Evolutionary conservation across 2,329 filamentous ascomycete genomes (phyloP), one percentile per base, ranked within the genome.

Genomic region (Pseudopyricularia cyperi): DNA sequence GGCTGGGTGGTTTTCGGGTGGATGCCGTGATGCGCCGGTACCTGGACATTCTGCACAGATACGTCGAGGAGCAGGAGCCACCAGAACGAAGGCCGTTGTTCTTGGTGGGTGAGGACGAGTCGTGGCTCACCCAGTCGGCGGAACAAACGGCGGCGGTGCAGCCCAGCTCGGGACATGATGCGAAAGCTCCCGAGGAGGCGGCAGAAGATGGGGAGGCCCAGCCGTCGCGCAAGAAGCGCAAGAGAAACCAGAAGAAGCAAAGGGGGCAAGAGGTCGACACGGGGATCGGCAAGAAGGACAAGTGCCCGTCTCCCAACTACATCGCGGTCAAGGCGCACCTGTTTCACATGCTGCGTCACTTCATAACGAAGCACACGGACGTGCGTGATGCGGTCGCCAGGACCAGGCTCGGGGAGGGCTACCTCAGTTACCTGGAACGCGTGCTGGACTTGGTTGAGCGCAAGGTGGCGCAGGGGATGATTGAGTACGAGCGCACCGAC

Each of bases 1-100:
- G 88, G 1, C 54, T 54, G 15, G 87, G 89, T 4, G 94, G 93
- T 1, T 97, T 87, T 68, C 77, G 93, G 53, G 80, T 96, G 56
- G 93, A 98, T 65, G 89, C 87, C 2, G 80, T 96, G 1, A 79
- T 93, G 60, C 74, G 93, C 54, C 78, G 91, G 33, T 98, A 98
- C 64, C 73, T 97, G 66, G 86, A 96, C 61, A 94, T 98, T 54
- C 77, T 97, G 48, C 83, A 96, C 66, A 77, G 77, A 64, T 79
- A 95, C 61, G 87, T 86, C 1, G 71, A 93, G 0, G 81, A 81
- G 33, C 66, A 71, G 30, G 69, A 80, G 4, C 80, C 83, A 1
- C 90, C 90, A 0, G 60, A 67, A 37, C 74, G 91, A 49, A 74
- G 77, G 55, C 85, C 85, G 1, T 74, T 96, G 0, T 96, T 89